These are phyloP conservation scores for Phalaenopsis aphrodite DNA, from an alignment of 106 monocot species.

Conservation along the genomic window DNA sequence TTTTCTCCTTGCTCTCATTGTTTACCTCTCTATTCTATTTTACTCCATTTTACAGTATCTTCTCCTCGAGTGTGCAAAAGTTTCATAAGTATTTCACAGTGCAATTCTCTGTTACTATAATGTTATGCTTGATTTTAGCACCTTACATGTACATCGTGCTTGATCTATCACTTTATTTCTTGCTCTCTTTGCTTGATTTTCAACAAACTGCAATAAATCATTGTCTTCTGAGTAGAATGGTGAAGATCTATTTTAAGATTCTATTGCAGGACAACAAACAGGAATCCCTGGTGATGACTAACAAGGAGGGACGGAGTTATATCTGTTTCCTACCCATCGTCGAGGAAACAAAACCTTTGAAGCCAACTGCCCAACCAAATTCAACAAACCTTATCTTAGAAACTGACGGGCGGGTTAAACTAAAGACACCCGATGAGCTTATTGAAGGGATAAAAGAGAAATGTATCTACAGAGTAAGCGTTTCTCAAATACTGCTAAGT, in stretches of 20 bases:
- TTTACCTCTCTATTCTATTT: not conserved
- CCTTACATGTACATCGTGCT: not conserved
- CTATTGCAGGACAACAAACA: slow-evolving; percentile 47
- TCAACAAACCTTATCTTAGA: slow-evolving; percentile 54
- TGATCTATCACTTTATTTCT: not conserved
- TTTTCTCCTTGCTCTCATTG: not conserved
- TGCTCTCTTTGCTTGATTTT: not conserved
- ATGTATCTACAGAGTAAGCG: slow-evolving; percentile 64
- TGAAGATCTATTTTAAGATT: not conserved
- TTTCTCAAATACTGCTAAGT: not conserved
- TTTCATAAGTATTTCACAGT: not conserved
- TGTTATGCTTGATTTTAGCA: not conserved
- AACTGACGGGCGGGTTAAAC: slow-evolving; percentile 39
- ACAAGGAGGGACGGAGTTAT: slow-evolving; percentile 60
- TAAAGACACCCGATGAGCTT: slow-evolving; percentile 89
- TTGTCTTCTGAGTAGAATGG: not conserved
- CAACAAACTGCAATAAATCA: not conserved
- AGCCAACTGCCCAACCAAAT: slow-evolving; percentile 35
- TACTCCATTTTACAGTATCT: not conserved
- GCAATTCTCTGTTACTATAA: not conserved
- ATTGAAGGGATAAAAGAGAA: slow-evolving; percentile 59
- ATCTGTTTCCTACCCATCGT: slow-evolving; percentile 58
- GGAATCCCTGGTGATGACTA: slow-evolving; percentile 62
- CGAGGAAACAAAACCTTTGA: slow-evolving; percentile 62
- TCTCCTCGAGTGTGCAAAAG: not conserved